Conservation (phyloP, 2,329 filamentous ascomycete genomes). For the Diaporthe citrichinensis region DNA sequence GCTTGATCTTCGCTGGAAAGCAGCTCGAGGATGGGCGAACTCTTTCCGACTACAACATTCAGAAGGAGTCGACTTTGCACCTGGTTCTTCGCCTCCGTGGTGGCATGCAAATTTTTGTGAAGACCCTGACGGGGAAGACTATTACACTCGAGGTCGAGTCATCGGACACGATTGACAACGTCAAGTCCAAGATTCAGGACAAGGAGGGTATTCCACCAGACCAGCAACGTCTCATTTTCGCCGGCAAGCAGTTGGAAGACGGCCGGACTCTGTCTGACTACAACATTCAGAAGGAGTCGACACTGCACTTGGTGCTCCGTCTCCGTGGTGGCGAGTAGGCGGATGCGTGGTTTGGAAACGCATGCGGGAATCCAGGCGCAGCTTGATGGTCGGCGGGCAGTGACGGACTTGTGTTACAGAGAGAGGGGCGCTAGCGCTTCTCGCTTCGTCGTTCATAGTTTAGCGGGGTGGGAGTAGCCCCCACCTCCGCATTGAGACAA, state of each 20-base stretch:
- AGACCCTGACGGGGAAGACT: constrained; percentile 79
- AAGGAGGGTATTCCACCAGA: constrained; percentile 81
- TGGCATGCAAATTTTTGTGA: constrained; percentile 84
- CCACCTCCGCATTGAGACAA: constrained; percentile 27
- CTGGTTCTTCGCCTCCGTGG: constrained; percentile 85
- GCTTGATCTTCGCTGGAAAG: constrained; percentile 94
- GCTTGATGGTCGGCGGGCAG: not conserved
- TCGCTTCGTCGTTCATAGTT: not conserved
- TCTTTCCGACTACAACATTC: constrained; percentile 95
- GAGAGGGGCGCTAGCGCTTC: constrained; percentile 9
- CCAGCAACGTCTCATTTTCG: constrained; percentile 79
- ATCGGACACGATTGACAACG: constrained; percentile 79
- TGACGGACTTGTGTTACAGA: not conserved
- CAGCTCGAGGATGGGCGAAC: constrained; percentile 94
- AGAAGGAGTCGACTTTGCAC: constrained; percentile 89
- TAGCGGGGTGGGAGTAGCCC: constrained; percentile 4
- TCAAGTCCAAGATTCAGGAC: constrained; percentile 79
- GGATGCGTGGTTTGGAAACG: not conserved
- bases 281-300: constrained; percentile 88
- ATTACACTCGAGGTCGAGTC: constrained; percentile 78
- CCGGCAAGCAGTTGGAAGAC: constrained; percentile 80
- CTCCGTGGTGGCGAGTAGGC: constrained; percentile 74
- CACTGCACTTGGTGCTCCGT: constrained; percentile 78
- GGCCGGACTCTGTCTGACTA: constrained; percentile 87
- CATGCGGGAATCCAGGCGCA: not conserved